Evolutionary conservation across 2,329 filamentous ascomycete species (phyloP).

Genomic region (Domatiomyces globalis): DNA sequence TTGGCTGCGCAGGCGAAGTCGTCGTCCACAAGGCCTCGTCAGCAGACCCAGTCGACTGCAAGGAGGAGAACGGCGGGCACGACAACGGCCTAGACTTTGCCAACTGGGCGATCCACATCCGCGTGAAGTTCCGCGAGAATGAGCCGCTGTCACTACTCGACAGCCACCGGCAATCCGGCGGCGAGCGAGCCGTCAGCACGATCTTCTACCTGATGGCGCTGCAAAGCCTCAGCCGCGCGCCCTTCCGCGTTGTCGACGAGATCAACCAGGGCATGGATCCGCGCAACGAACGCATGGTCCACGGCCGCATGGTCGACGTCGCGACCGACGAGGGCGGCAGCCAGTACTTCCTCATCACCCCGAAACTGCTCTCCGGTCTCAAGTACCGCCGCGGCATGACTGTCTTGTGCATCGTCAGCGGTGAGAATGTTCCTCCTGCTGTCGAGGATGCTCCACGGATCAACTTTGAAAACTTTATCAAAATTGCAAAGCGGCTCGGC

Average conservation of each 20-base stretch:
- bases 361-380: conserved; percentile 75
- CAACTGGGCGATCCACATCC: conserved; percentile 83
- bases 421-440: conserved; percentile 43
- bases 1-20: conserved; percentile 87
- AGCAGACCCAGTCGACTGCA: conserved; percentile 20
- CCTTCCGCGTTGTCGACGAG: conserved; percentile 96
- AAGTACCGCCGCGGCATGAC: conserved; percentile 85
- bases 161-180: conserved; percentile 86
- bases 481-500: conserved; percentile 23
- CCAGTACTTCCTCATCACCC: conserved; percentile 93
- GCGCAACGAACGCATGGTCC: conserved; percentile 93
- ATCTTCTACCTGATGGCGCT: conserved; percentile 99
- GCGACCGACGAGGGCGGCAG: conserved; percentile 63
- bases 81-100: conserved; percentile 66
- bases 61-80: conserved; percentile 16
- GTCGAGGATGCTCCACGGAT: conserved; percentile 16
- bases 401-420: conserved; percentile 83
- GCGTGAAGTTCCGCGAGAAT: conserved; percentile 82
- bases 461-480: conserved; percentile 26
- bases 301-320: conserved; percentile 96
- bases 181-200: conserved; percentile 88
- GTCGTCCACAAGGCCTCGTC: conserved; percentile 56
- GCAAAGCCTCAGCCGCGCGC: conserved; percentile 81
- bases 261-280: conserved; percentile 99
- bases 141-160: conserved; percentile 76